These are phyloP conservation scores for Trematosphaeria pertusa DNA, from an alignment of 2,329 filamentous ascomycete species.

Conservation along the genomic window DNA sequence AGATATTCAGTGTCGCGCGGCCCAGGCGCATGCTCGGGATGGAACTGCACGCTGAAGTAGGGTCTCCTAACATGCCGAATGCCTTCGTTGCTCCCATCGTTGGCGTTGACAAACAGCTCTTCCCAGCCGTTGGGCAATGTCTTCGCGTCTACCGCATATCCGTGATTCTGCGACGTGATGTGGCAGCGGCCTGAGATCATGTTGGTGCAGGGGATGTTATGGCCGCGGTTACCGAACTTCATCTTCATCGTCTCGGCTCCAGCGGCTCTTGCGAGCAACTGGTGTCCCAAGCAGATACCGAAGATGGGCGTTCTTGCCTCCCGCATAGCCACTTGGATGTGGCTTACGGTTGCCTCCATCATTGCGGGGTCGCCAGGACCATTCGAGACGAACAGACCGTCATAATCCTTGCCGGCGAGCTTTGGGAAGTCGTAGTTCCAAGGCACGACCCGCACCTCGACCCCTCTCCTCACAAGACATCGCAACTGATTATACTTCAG, in stretches of 20 bases:
- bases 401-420: constrained; percentile 81
- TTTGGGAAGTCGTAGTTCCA: constrained; percentile 93
- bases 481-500: constrained; percentile 98
- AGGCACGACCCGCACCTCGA: constrained; percentile 92
- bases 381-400: constrained; percentile 97
- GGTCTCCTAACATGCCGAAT: constrained; percentile 86
- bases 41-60: constrained; percentile 99
- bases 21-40: constrained; percentile 95
- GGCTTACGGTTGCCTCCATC: constrained; percentile 78
- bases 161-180: constrained; percentile 99
- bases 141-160: constrained; percentile 86
- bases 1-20: constrained; percentile 95
- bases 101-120: constrained; percentile 97
- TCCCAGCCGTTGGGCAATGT: constrained; percentile 82
- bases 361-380: constrained; percentile 94
- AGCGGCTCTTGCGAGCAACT: constrained; percentile 86
- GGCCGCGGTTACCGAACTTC: constrained; percentile 98
- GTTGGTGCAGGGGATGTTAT: constrained; percentile 98
- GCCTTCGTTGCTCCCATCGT: constrained; percentile 97
- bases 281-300: constrained; percentile 95
- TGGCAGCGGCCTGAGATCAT: constrained; percentile 95
- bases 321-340: constrained; percentile 77
- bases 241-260: constrained; percentile 90
- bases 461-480: constrained; percentile 87
- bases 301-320: constrained; percentile 88